A percentile compares a stretch with the other conserved stretches of the same genome.
Evolutionary conservation across 1,139 yeast genomes (phyloP).

Genomic region (Taphrina communis): DNA sequence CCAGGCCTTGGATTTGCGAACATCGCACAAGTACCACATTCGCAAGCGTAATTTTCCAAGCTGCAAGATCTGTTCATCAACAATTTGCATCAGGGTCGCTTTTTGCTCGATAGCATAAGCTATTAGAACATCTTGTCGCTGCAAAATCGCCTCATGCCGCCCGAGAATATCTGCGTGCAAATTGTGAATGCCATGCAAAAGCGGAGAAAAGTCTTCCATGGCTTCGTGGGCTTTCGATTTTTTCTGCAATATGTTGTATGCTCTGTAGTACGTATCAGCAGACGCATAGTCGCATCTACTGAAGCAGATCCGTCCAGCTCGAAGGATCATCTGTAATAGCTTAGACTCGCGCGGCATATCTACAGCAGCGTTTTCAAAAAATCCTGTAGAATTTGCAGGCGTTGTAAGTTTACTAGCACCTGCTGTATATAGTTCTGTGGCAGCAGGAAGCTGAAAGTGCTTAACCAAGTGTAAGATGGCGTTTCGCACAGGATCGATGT

Average conservation of each 20-base stretch:
- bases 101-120: constrained; percentile 20
- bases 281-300: constrained; percentile 13
- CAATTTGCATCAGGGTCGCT: constrained; percentile 4
- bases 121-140: background rate
- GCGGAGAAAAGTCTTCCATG: constrained; percentile 31
- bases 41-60: constrained; percentile 24
- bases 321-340: constrained; percentile 4
- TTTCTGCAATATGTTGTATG: constrained; percentile 13
- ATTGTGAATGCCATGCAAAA: constrained; percentile 6
- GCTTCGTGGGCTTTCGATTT: constrained; percentile 9
- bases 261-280: constrained; percentile 18
- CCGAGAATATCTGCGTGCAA: constrained; percentile 16
- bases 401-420: background rate
- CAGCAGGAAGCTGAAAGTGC: background rate
- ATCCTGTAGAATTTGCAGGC: background rate
- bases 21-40: constrained; percentile 37
- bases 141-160: background rate
- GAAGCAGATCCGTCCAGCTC: constrained; percentile 20
- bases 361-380: background rate
- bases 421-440: background rate
- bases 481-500: background rate
- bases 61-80: constrained; percentile 28
- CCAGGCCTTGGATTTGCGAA: constrained; percentile 33
- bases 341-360: constrained; percentile 1
- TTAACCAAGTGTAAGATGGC: constrained; percentile 3